These are phyloP conservation scores for Trichosanthes cucumerina DNA, from an alignment of 306 rosid species.

Conservation along the genomic window DNA sequence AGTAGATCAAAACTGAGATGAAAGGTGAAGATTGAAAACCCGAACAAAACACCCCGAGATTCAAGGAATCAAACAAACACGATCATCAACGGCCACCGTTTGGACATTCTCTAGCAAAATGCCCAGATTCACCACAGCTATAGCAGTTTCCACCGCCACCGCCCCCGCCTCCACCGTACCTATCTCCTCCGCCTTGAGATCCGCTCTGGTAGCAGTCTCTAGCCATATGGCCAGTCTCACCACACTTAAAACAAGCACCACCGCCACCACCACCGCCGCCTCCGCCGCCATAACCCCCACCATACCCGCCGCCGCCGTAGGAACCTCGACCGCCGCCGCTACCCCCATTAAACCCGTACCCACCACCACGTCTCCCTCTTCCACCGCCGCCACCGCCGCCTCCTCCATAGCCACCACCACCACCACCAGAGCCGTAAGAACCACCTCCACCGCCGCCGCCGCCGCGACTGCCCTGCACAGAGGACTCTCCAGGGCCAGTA, in stretches of 20 bases:
- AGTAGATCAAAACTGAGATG: background rate
- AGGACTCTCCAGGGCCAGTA: constrained; percentile 48
- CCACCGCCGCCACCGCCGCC: constrained; percentile 5
- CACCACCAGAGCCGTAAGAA: constrained; percentile 13
- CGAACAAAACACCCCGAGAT: constrained; percentile 7
- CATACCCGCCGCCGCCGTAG: constrained; percentile 23
- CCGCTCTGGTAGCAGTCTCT: constrained; percentile 35
- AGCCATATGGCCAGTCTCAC: constrained; percentile 28
- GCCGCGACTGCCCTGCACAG: constrained; percentile 55
- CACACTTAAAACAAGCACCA: constrained; percentile 42
- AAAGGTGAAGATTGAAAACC: background rate
- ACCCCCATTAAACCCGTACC: constrained; percentile 17
- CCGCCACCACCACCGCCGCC: constrained; percentile 20
- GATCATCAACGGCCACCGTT: constrained; percentile 27
- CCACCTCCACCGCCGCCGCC: constrained; percentile 38
- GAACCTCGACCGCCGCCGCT: constrained; percentile 14
- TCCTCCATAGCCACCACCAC: constrained; percentile 17
- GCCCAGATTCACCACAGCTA: constrained; percentile 47
- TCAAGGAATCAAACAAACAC: background rate
- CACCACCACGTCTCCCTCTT: constrained; percentile 29
- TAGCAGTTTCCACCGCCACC: constrained; percentile 38
- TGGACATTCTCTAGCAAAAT: constrained; percentile 50
- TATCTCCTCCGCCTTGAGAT: constrained; percentile 10
- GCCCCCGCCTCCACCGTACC: constrained; percentile 18
- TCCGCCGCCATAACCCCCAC: constrained; percentile 16